Percentiles rank a stretch among this genome's conserved stretches.
phyloP scores from a whole-genome alignment of 2,329 filamentous ascomycete genomes.

The Furcasterigmium sp. region DNA sequence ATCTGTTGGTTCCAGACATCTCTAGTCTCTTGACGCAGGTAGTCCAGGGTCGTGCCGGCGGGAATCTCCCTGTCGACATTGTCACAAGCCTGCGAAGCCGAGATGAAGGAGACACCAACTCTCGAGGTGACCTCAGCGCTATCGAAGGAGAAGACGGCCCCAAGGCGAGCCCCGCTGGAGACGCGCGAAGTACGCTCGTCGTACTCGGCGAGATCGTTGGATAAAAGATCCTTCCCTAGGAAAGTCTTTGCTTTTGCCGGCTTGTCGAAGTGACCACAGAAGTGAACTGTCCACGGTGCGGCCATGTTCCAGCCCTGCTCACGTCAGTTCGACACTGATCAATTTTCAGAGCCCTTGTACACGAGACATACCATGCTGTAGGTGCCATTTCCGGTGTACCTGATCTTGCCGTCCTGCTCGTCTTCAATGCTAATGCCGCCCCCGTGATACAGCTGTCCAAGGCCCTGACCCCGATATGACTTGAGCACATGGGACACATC shows the following conservation, averaged over 20 bases:
- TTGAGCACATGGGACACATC: constrained; percentile 64
- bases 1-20: constrained; percentile 56
- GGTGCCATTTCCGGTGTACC: constrained; percentile 55
- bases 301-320: constrained; percentile 56
- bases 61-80: constrained; percentile 55
- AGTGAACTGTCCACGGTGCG: constrained; percentile 57
- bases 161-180: constrained; percentile 33
- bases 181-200: constrained; percentile 22
- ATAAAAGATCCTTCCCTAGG: constrained; percentile 25
- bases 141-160: constrained; percentile 50
- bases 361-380: constrained; percentile 51
- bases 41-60: constrained; percentile 29
- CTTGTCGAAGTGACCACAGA: constrained; percentile 56
- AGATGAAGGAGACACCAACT: constrained; percentile 67
- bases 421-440: constrained; percentile 49
- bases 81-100: constrained; percentile 50
- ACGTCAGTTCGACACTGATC: constrained; percentile 4
- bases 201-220: constrained; percentile 24
- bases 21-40: constrained; percentile 41
- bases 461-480: constrained; percentile 53
- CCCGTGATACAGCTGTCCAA: constrained; percentile 58
- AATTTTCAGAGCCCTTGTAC: no score
- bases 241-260: constrained; percentile 39
- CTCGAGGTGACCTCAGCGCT: constrained; percentile 43
- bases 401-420: constrained; percentile 29